Evolutionary conservation across 805 yeast species (phyloP).

Genomic region (Myxozyma monticola): DNA sequence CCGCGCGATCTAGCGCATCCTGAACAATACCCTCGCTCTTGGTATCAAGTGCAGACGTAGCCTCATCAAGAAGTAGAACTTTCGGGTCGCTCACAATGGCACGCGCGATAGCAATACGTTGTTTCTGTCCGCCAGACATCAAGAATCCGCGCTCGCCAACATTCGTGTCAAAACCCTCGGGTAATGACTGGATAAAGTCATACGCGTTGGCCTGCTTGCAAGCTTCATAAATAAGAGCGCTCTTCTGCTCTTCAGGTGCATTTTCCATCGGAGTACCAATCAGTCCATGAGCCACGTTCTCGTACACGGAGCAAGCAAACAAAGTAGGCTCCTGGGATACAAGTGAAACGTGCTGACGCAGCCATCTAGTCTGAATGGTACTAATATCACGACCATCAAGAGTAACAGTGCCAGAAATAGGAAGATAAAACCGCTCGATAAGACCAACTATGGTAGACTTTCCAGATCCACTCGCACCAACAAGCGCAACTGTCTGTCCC

Average conservation of each 20-base stretch:
- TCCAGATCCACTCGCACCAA: too few species aligned
- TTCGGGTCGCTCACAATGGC: slow-evolving; percentile 55
- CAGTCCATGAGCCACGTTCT: slow-evolving; percentile 77
- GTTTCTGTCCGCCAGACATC: too few species aligned
- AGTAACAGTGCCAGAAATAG: slow-evolving; percentile 47
- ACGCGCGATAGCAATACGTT: too few species aligned
- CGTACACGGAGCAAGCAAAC: slow-evolving; percentile 76
- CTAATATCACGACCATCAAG: slow-evolving; percentile 51
- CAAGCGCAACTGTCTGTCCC: too few species aligned
- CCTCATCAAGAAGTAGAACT: slow-evolving; percentile 57
- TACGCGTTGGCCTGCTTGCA: slow-evolving; percentile 54
- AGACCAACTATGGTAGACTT: too few species aligned
- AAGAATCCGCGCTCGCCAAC: too few species aligned
- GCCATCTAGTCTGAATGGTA: slow-evolving; percentile 51
- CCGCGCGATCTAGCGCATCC: slow-evolving; percentile 45
- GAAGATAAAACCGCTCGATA: slow-evolving; percentile 63
- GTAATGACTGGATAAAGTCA: slow-evolving; percentile 51
- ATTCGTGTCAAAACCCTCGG: slow-evolving; percentile 50
- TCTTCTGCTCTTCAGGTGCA: slow-evolving; percentile 42
- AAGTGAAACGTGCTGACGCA: too few species aligned
- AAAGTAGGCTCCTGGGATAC: too few species aligned
- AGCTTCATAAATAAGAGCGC: slow-evolving; percentile 44
- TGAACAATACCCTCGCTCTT: slow-evolving; percentile 61
- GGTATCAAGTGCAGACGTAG: too few species aligned
- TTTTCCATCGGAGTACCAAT: slow-evolving; percentile 35